Evolutionary conservation across 257 asterid genomes (phyloP).

Genomic region (Rubia yunnanensis): DNA sequence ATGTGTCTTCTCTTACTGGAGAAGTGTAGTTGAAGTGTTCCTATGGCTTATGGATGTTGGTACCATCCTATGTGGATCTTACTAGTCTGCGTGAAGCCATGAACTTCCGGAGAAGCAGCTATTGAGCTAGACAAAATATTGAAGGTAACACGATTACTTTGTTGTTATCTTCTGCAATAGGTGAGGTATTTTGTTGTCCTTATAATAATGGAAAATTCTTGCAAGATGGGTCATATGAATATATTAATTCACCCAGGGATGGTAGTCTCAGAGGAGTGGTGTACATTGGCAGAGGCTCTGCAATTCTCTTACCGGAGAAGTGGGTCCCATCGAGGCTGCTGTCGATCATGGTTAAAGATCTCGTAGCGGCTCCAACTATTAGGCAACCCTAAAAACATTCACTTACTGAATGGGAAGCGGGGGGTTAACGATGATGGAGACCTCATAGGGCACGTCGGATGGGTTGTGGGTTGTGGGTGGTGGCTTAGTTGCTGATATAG

Average conservation of each 20-base stretch:
- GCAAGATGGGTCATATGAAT: slow-evolving; percentile 83
- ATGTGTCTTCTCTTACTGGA: too few relatives aligned
- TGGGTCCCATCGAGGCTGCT: too few relatives aligned
- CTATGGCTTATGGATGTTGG: slow-evolving; percentile 94
- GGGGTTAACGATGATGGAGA: too few relatives aligned
- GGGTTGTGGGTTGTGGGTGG: too few relatives aligned
- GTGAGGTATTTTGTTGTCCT: neutral
- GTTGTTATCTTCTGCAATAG: slow-evolving; percentile 2
- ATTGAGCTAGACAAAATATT: slow-evolving; percentile 70
- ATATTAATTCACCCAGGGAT: slow-evolving; percentile 25
- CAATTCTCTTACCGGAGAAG: too few relatives aligned
- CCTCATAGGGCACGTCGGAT: too few relatives aligned
- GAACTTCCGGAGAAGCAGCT: slow-evolving; percentile 81
- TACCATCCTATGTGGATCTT: slow-evolving; percentile 74
- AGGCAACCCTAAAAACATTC: too few relatives aligned
- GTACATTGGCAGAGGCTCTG: slow-evolving; percentile 68
- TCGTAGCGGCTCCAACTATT: too few relatives aligned
- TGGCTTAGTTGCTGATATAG: too few relatives aligned
- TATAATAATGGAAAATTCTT: slow-evolving; percentile 7
- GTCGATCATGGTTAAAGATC: too few relatives aligned
- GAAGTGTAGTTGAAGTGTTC: slow-evolving; percentile 91
- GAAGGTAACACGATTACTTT: slow-evolving; percentile 36
- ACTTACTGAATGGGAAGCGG: too few relatives aligned
- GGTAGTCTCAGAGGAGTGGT: slow-evolving; percentile 47
- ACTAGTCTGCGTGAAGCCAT: slow-evolving; percentile 99